Percentiles rank a stretch among this genome's conserved stretches.
phyloP scores from a whole-genome alignment of 352 stramenopile genomes.

The Globisporangium rhizosaccharum region DNA sequence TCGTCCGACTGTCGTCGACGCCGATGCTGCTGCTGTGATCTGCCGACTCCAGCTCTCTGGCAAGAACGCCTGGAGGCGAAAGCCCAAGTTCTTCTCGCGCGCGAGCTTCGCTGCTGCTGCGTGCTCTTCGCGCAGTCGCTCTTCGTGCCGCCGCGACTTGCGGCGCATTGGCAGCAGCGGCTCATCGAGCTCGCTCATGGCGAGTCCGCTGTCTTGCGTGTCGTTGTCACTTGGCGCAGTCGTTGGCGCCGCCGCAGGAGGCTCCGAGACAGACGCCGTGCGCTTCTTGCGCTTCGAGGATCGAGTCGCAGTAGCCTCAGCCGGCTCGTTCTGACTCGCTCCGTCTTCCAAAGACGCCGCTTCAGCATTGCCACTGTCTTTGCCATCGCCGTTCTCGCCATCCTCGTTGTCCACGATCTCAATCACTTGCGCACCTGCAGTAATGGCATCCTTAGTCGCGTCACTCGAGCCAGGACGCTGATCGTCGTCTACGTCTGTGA shows the following conservation, averaged over 20 bases:
- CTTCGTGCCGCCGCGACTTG: constrained; percentile 63
- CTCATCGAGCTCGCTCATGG: constrained; percentile 22
- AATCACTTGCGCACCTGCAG: neutral
- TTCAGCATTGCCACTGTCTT: neutral
- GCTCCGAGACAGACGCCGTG: constrained; percentile 2
- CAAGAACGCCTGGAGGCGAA: constrained; percentile 42
- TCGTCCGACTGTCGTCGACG: constrained; percentile 1
- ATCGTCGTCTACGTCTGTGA: constrained; percentile 12
- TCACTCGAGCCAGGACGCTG: neutral
- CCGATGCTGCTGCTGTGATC: constrained; percentile 2
- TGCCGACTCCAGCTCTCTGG: constrained; percentile 11
- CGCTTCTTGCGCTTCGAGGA: constrained; percentile 9
- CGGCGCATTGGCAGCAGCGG: constrained; percentile 26
- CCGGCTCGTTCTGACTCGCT: too few relatives aligned
- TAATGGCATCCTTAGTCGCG: neutral
- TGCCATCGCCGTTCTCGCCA: neutral
- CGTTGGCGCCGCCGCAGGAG: neutral
- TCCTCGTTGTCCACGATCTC: neutral
- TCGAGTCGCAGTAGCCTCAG: neutral
- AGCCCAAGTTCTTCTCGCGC: constrained; percentile 54
- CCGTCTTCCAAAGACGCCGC: neutral
- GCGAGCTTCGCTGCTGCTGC: constrained; percentile 54
- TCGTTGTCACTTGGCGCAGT: constrained; percentile 31
- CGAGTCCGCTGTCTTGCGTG: constrained; percentile 30
- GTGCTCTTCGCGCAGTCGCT: constrained; percentile 63